These are phyloP conservation scores for Pelargonium cotyledonis DNA, from an alignment of 441 rosid species.

Conservation along the genomic window DNA sequence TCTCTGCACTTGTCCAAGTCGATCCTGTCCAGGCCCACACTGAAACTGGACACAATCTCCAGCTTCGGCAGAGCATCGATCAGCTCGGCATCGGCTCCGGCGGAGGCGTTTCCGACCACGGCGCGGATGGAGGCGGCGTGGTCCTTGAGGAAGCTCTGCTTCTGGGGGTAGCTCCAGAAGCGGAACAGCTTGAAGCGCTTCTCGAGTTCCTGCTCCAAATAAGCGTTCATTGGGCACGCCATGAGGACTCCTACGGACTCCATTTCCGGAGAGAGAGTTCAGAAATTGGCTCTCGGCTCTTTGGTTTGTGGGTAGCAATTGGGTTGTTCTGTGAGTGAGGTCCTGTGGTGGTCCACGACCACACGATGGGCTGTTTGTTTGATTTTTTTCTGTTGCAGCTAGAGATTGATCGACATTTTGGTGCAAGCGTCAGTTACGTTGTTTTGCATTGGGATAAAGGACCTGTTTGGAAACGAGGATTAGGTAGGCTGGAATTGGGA, in stretches of 20 bases:
- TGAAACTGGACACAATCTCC: constrained; percentile 66
- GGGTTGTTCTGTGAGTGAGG: no score
- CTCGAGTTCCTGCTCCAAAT: constrained; percentile 65
- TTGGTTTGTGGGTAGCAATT: background rate
- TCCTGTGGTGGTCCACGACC: no score
- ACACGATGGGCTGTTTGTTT: no score
- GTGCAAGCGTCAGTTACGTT: no score
- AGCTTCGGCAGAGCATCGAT: constrained; percentile 62
- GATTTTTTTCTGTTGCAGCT: no score
- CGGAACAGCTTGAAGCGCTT: constrained; percentile 61
- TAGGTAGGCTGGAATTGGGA: no score
- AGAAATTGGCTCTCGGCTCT: background rate
- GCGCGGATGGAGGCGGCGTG: constrained; percentile 65
- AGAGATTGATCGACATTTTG: no score
- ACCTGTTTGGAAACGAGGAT: no score
- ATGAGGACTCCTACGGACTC: constrained; percentile 63
- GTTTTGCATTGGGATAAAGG: no score
- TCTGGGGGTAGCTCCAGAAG: constrained; percentile 49
- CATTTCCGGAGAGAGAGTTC: constrained; percentile 24
- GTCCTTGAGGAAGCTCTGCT: constrained; percentile 38
- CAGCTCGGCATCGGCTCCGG: constrained; percentile 68
- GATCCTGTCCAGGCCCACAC: constrained; percentile 87
- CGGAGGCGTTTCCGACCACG: constrained; percentile 49
- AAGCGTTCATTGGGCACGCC: constrained; percentile 54
- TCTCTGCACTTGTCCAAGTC: constrained; percentile 72